A percentile compares a stretch with the other conserved stretches of the same genome.
phyloP scores from a whole-genome alignment of 495 filamentous ascomycete species.

The Aspergillus coremiiformis region DNA sequence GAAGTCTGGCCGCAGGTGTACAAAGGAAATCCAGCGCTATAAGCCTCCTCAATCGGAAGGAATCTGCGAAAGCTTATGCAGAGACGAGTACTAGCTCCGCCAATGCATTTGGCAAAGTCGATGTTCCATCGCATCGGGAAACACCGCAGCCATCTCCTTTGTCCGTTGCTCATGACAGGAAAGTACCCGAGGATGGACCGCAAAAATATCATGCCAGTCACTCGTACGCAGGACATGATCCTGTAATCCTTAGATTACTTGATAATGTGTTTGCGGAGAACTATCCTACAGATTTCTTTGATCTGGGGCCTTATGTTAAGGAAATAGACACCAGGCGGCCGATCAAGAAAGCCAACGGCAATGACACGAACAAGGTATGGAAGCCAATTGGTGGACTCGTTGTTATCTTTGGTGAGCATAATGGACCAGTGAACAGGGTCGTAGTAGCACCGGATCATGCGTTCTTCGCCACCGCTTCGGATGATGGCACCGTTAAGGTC shows the following conservation, averaged over 20 bases:
- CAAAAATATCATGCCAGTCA: constrained; percentile 47
- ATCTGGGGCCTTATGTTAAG: constrained; percentile 72
- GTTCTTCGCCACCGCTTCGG: constrained; percentile 90
- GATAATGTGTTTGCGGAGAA: constrained; percentile 87
- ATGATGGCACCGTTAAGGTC: constrained; percentile 85
- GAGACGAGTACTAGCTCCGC: constrained; percentile 79
- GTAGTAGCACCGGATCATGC: constrained; percentile 80
- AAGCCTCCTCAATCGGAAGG: constrained; percentile 70
- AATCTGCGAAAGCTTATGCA: constrained; percentile 68
- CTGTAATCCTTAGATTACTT: constrained; percentile 74
- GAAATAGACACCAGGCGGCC: constrained; percentile 56
- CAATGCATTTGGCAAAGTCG: constrained; percentile 79
- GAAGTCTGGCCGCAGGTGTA: constrained; percentile 24
- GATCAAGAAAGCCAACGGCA: constrained; percentile 51
- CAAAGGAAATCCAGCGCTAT: constrained; percentile 72
- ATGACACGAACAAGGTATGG: constrained; percentile 55
- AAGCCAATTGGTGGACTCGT: constrained; percentile 76
- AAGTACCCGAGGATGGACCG: constrained; percentile 11
- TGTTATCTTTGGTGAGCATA: constrained; percentile 83
- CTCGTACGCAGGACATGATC: constrained; percentile 83
- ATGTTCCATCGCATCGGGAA: constrained; percentile 52
- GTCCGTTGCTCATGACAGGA: constrained; percentile 27
- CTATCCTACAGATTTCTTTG: constrained; percentile 67
- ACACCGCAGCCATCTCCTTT: constrained; percentile 23
- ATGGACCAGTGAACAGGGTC: constrained; percentile 72